Evolutionary conservation across 2,329 filamentous ascomycete genomes (phyloP), one percentile per base, ranked within the genome.

Genomic region (Colletotrichum aenigma): DNA sequence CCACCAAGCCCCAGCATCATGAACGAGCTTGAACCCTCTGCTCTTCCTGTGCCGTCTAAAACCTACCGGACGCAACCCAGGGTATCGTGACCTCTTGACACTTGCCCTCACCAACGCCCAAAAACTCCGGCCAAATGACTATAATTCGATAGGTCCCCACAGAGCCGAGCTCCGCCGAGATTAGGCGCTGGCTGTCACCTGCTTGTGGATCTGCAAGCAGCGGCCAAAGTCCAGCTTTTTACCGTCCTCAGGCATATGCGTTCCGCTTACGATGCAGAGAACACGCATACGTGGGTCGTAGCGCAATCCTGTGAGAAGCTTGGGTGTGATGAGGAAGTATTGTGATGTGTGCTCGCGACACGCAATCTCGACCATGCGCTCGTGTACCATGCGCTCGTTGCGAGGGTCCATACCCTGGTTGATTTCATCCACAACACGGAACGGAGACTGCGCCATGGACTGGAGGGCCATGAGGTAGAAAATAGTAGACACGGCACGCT

Each of bases 391-490:
- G 79, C 97, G 94, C 86, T 99, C 97, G 85, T 99, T 99, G 81
- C 97, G 93, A 58, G 96, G 97, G 84, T 99, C 97, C 97, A 99
- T 99, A 79, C 97, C 97, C 86, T 99, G 97, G 83, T 99, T 99
- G 89, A 99, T 99, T 87, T 99, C 97, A 85, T 99, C 97, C 75
- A 99, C 97, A 66, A 99, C 96, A 68, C 97, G 95, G 91, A 99
- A 99, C 2, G 97, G 97, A 5, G 96, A 96, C 81, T 96, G 94
- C 18, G 97, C 96, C 81, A 99, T 93, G 66, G 95, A 95, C 84
- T 99, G 97, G 30, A 99, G 91, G 7, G 97, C 95, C 96, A 99
- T 98, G 72, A 99, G 95, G 86, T 97, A 99, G 89, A 98, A 99
- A 82, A 98, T 98, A 16, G 97, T 99, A 26, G 95, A 98, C 26